Evolutionary conservation across 2,329 filamentous ascomycete species (phyloP).

Genomic region (Bisporella sp.): DNA sequence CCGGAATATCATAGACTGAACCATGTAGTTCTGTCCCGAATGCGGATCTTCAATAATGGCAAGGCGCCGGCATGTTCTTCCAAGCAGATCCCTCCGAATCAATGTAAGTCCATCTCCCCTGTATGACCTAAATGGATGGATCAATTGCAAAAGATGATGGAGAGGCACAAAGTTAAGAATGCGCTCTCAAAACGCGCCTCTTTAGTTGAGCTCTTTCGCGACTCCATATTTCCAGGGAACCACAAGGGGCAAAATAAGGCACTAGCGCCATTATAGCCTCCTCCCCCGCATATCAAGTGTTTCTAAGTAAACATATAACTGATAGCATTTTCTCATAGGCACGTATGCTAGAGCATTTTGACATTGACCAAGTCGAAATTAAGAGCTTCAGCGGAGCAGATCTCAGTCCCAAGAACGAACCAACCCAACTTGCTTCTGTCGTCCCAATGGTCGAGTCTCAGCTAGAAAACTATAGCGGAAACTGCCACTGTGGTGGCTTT

Average conservation of each 20-base stretch:
- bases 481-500: slow-evolving; percentile 22
- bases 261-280: too few relatives aligned
- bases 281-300: too few relatives aligned
- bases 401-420: not conserved
- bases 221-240: too few relatives aligned
- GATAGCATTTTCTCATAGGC: not conserved
- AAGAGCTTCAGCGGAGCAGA: not conserved
- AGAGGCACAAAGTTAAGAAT: too few relatives aligned
- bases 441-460: not conserved
- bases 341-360: slow-evolving; percentile 3
- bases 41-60: slow-evolving; percentile 39
- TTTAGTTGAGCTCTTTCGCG: too few relatives aligned
- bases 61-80: slow-evolving; percentile 19
- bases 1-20: not conserved
- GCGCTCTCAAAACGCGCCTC: too few relatives aligned
- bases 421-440: not conserved
- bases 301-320: not conserved
- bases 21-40: slow-evolving; percentile 39
- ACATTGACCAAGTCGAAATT: slow-evolving; percentile 1
- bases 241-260: too few relatives aligned
- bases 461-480: slow-evolving; percentile 13
- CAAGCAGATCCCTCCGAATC: slow-evolving; percentile 26
- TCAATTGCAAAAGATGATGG: not conserved
- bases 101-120: slow-evolving; percentile 31
- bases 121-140: not conserved